Percentiles rank a stretch among this genome's conserved stretches.
Conservation (phyloP, 2,329 filamentous ascomycete species). For the Paraphaeosphaeria sporulosa region DNA sequence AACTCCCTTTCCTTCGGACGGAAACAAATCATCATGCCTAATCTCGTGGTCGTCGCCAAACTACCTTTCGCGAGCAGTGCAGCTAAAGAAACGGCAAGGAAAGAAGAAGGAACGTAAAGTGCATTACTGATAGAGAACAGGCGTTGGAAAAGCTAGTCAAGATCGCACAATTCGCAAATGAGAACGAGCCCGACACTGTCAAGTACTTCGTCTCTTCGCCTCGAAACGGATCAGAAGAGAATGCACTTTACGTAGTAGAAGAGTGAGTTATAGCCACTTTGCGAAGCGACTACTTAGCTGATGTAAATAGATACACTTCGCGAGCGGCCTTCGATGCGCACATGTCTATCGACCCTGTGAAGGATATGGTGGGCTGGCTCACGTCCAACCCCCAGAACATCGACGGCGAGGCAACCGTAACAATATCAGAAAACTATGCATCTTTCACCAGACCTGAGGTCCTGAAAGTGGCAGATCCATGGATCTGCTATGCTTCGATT, state of each 20-base stretch:
- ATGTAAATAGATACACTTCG: constrained; percentile 25
- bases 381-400: constrained; percentile 18
- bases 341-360: constrained; percentile 21
- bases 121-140: constrained; percentile 11
- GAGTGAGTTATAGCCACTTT: constrained; percentile 18
- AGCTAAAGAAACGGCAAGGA: constrained; percentile 18
- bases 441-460: constrained; percentile 24
- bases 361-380: constrained; percentile 22
- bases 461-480: constrained; percentile 20
- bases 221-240: constrained; percentile 20
- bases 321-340: constrained; percentile 31
- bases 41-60: constrained; percentile 22
- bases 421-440: constrained; percentile 18
- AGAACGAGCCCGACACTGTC: constrained; percentile 23
- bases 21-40: constrained; percentile 12
- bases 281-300: neutral
- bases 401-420: constrained; percentile 15
- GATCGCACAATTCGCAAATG: constrained; percentile 18
- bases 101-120: neutral
- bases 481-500: constrained; percentile 28
- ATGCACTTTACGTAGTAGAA: constrained; percentile 27
- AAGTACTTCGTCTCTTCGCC: constrained; percentile 24
- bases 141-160: constrained; percentile 20
- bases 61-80: constrained; percentile 15
- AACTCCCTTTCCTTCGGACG: neutral